Base-by-base conservation (phyloP, 2,329 filamentous ascomycete genomes). In the Alternaria brassicicola region DNA sequence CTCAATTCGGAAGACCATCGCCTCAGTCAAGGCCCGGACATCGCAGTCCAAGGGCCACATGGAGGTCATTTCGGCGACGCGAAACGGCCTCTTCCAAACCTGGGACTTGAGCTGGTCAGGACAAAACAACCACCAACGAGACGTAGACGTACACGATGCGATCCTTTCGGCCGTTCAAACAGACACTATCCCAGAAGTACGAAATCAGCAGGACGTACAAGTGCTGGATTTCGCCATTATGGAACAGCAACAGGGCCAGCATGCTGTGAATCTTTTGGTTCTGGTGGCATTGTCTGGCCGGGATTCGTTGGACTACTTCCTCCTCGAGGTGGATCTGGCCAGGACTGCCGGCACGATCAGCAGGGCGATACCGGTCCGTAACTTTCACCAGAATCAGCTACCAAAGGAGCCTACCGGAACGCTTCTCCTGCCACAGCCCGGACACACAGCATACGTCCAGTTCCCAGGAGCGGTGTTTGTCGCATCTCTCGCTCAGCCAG, bases 51-150 rank as follows among this genome's bases (percentile, higher is more conserved):
- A 92, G 63, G 93, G 93, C 23, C 93, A 97, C 77, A 88, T 93
- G 72, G 92, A 93, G 66, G 84, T 97, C 31, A 85, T 97, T 45
- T 88, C 93, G 35, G 87, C 89, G 13, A 95, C 93, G 2, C 85
- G 87, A 52, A 89, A 89, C 67, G 94, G 91, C 26, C 85, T 88
- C 57, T 80, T 99, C 25, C 89, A 96, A 68, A 85, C 89, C 7
- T 99, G 95, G 95, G 91, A 90, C 71, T 84, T 97, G 41, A 92
- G 94, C 70, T 92, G 94, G 76, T 91, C 91, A 60, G 93, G 93
- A 31, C 91, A 93, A 65, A 89, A 93, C 71, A 87, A 90, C 41
- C 83, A 92, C 46, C 85, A 90, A 45, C 85, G 85, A 25, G 91
- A 94, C 61, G 82, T 88, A 21, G 90, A 96, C 74, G 82, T 88